Percentiles rank a stretch among this genome's conserved stretches.
These are phyloP conservation scores for Rubia peregrina DNA, from an alignment of 305 asterid genomes.

Conservation along the genomic window DNA sequence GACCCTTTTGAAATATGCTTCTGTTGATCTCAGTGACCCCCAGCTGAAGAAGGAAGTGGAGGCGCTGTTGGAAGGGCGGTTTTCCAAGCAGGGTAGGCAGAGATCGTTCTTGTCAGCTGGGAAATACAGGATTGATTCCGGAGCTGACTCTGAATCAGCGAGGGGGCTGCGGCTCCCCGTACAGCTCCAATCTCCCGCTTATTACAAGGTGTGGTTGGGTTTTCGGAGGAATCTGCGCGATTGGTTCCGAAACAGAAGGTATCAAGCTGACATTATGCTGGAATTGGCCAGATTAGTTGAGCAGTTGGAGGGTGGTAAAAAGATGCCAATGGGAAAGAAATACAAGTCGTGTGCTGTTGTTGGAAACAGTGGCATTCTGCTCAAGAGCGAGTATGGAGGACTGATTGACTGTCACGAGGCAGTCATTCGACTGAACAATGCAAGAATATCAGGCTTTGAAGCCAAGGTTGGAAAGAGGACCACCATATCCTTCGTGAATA, in stretches of 20 bases:
- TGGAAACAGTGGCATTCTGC: conserved; percentile 86
- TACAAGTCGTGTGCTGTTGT: conserved; percentile 82
- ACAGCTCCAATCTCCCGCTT: conserved; percentile 69
- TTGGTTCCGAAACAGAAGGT: conserved; percentile 68
- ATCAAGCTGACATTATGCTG: conserved; percentile 39
- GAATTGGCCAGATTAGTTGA: conserved; percentile 35
- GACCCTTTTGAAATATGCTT: conserved; percentile 58
- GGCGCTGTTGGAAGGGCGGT: conserved; percentile 61
- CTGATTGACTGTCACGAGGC: conserved; percentile 66
- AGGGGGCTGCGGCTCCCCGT: conserved; percentile 44
- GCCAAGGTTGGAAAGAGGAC: conserved; percentile 66
- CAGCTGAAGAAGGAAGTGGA: conserved; percentile 64
- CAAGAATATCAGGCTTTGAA: conserved; percentile 53
- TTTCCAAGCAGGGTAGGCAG: conserved; percentile 51
- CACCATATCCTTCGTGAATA: conserved; percentile 73
- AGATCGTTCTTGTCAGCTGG: conserved; percentile 72
- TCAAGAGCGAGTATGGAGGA: conserved; percentile 47
- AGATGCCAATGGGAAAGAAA: conserved; percentile 21
- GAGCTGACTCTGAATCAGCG: conserved; percentile 34
- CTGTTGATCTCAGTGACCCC: conserved; percentile 52
- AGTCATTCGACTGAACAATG: conserved; percentile 83
- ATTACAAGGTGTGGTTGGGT: conserved; percentile 59
- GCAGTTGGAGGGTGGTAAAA: conserved; percentile 27
- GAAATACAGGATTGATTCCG: conserved; percentile 40
- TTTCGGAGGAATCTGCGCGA: conserved; percentile 49